Conservation (phyloP, 257 asterid species). For the Gynochthodes officinalis region DNA sequence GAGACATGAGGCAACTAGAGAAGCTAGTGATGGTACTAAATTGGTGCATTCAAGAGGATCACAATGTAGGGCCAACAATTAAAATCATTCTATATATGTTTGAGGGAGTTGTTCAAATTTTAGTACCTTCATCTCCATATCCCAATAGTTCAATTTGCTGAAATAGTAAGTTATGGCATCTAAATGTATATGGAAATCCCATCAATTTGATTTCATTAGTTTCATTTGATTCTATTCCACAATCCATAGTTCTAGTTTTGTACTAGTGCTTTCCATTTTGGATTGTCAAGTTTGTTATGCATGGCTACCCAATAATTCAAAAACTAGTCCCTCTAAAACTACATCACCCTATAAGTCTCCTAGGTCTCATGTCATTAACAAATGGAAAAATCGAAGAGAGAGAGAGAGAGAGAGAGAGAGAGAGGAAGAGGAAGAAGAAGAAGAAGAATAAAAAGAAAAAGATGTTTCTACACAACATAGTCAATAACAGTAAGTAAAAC, state of each 20-base stretch:
- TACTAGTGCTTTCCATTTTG: neutral
- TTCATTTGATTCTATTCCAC: neutral
- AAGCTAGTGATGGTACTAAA: constrained; percentile 13
- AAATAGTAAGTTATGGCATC: neutral
- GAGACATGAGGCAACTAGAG: constrained; percentile 19
- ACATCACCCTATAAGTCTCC: too few relatives aligned
- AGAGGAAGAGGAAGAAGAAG: too few relatives aligned
- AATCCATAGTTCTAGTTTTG: neutral
- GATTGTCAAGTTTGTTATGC: too few relatives aligned
- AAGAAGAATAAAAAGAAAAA: too few relatives aligned
- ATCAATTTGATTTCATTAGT: too few relatives aligned
- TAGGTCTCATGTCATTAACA: too few relatives aligned
- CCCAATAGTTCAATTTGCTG: neutral
- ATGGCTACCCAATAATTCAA: too few relatives aligned
- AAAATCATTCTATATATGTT: constrained; percentile 16
- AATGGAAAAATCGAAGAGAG: too few relatives aligned
- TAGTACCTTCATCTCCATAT: constrained; percentile 13
- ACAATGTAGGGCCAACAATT: constrained; percentile 20
- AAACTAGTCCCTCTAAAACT: too few relatives aligned
- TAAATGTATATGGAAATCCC: neutral
- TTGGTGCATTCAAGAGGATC: constrained; percentile 25
- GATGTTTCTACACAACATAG: too few relatives aligned
- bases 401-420: too few relatives aligned
- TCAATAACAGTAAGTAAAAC: too few relatives aligned
- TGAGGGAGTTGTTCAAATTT: constrained; percentile 5